A percentile compares a stretch with the other conserved stretches of the same genome.
These are phyloP conservation scores for Dactylorhiza incarnata DNA, from an alignment of 106 monocot species.

Conservation along the genomic window DNA sequence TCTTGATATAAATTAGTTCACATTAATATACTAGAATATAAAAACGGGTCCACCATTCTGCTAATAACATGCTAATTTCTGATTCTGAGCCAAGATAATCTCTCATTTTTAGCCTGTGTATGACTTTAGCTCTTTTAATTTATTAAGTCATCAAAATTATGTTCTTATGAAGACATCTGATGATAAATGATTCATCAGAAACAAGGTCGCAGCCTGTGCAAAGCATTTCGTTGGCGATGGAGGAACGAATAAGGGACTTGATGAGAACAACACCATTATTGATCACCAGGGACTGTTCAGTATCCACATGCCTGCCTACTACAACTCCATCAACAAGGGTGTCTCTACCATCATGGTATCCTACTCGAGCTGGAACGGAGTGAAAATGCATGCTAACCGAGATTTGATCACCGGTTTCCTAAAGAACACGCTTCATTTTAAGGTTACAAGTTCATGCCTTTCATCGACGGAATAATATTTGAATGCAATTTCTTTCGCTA, in stretches of 20 bases:
- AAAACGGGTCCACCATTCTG: too few relatives aligned
- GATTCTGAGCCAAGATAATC: too few relatives aligned
- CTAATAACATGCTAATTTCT: too few relatives aligned
- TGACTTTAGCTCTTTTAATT: background rate
- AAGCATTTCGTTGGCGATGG: conserved; percentile 80
- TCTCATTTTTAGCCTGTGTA: background rate
- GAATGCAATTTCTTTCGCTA: background rate
- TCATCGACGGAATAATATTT: background rate
- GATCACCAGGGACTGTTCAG: conserved; percentile 18
- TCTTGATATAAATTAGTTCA: too few relatives aligned
- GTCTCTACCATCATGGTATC: conserved; percentile 79
- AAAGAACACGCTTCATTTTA: conserved; percentile 57
- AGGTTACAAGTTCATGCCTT: conserved; percentile 10
- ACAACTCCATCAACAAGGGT: conserved; percentile 32
- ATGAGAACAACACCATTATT: conserved; percentile 68
- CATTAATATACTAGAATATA: too few relatives aligned
- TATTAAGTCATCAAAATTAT: background rate
- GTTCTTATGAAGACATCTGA: background rate
- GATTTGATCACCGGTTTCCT: conserved; percentile 45
- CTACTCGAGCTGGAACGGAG: conserved; percentile 75
- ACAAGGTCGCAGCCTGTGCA: conserved; percentile 60
- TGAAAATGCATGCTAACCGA: conserved; percentile 66
- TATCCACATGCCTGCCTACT: conserved; percentile 75
- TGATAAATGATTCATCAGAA: conserved; percentile 17
- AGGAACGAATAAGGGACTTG: conserved; percentile 60